Evolutionary conservation across 352 stramenopile genomes (phyloP).

Genomic region (Pseudoperonospora humuli): DNA sequence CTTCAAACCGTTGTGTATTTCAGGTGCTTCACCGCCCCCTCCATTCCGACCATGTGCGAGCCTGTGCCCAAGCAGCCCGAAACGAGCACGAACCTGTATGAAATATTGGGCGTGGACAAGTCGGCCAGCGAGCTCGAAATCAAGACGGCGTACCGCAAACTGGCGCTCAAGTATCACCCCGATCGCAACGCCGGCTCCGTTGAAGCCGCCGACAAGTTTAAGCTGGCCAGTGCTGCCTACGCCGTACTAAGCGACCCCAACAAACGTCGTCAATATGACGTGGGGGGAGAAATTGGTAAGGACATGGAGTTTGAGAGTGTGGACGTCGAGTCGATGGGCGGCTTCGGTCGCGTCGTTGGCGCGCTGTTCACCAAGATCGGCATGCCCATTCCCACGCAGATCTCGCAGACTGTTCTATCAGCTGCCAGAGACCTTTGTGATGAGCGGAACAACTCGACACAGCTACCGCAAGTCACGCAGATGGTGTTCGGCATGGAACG

Average conservation of each 20-base stretch:
- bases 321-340: slow-evolving; percentile 78
- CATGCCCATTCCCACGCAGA: slow-evolving; percentile 84
- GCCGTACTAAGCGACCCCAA: slow-evolving; percentile 81
- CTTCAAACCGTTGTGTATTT: too few species aligned
- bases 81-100: slow-evolving; percentile 72
- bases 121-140: slow-evolving; percentile 86
- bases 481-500: slow-evolving; percentile 69
- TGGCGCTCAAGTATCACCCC: slow-evolving; percentile 86
- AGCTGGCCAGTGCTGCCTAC: slow-evolving; percentile 80
- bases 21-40: too few species aligned
- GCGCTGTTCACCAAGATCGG: slow-evolving; percentile 87
- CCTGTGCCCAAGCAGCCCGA: slow-evolving; percentile 41
- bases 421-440: slow-evolving; percentile 71
- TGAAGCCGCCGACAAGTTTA: slow-evolving; percentile 80
- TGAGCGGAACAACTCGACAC: slow-evolving; percentile 56
- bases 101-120: slow-evolving; percentile 85
- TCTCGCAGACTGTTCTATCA: slow-evolving; percentile 78
- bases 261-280: slow-evolving; percentile 82
- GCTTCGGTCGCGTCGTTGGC: slow-evolving; percentile 73
- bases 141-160: slow-evolving; percentile 84
- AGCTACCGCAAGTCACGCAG: slow-evolving; percentile 45
- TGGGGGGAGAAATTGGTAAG: slow-evolving; percentile 62
- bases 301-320: slow-evolving; percentile 77
- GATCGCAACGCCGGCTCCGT: slow-evolving; percentile 78
- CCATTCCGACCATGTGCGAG: slow-evolving; percentile 49